phyloP scores from a whole-genome alignment of 2,329 filamentous ascomycete genomes.

The Gyromitra esculenta region DNA sequence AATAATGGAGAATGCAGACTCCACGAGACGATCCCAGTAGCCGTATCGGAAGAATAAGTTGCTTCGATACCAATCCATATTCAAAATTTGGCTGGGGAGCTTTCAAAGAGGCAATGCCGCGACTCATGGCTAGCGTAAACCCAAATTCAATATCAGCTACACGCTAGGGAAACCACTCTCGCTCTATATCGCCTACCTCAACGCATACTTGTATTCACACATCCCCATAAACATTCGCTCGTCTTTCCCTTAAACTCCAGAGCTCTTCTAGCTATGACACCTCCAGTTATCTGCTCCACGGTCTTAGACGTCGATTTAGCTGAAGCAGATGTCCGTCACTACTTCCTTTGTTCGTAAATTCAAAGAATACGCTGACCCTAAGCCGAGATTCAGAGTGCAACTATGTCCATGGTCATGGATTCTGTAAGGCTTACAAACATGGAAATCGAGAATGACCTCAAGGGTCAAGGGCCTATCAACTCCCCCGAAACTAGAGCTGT shows the following conservation, averaged over 20 bases:
- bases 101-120: not conserved
- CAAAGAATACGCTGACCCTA: not conserved
- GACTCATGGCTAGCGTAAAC: not conserved
- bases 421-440: conserved; percentile 1
- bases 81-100: too few relatives aligned
- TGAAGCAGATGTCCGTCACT: not conserved
- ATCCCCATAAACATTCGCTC: not conserved
- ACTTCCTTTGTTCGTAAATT: not conserved
- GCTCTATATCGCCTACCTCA: not conserved
- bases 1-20: not conserved
- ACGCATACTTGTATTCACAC: not conserved
- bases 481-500: not conserved
- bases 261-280: not conserved
- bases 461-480: not conserved
- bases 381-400: not conserved
- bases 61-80: too few relatives aligned
- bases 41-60: not conserved
- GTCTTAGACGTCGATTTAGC: conserved; percentile 1
- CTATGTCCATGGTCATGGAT: not conserved
- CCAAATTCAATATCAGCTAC: not conserved
- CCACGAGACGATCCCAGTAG: not conserved
- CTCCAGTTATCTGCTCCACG: not conserved
- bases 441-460: not conserved
- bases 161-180: not conserved
- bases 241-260: not conserved